Evolutionary conservation across 2,329 filamentous ascomycete genomes (phyloP).

Genomic region (Aciculosporium take): DNA sequence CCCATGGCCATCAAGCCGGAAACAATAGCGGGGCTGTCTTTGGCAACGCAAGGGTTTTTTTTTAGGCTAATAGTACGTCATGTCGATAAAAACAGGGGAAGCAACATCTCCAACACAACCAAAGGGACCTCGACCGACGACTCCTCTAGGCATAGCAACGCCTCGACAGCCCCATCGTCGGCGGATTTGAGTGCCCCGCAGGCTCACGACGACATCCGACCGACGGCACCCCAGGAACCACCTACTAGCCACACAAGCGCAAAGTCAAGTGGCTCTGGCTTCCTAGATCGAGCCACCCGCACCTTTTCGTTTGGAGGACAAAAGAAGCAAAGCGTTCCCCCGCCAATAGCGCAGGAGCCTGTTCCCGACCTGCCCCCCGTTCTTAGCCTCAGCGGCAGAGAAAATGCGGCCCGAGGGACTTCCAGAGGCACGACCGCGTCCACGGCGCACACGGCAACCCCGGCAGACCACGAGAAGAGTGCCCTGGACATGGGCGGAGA

Average conservation of each 20-base stretch:
- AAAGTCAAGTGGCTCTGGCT: constrained; percentile 35
- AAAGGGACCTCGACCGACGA: constrained; percentile 45
- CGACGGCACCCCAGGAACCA: constrained; percentile 20
- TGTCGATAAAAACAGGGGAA: constrained; percentile 33
- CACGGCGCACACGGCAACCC: constrained; percentile 38
- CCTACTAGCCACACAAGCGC: constrained; percentile 26
- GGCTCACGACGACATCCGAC: constrained; percentile 16
- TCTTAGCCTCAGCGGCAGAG: constrained; percentile 19
- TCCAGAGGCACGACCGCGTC: constrained; percentile 39
- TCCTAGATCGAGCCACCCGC: constrained; percentile 40
- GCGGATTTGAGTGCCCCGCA: constrained; percentile 23
- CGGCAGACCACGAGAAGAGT: constrained; percentile 29
- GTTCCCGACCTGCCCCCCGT: constrained; percentile 25
- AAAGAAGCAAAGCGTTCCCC: constrained; percentile 30
- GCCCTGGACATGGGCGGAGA: constrained; percentile 42
- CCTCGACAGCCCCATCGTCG: constrained; percentile 46
- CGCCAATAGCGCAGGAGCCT: constrained; percentile 16
- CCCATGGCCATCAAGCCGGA: constrained; percentile 7
- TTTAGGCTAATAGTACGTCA: constrained; percentile 23
- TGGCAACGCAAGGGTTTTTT: background rate
- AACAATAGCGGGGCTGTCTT: background rate
- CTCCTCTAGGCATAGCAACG: constrained; percentile 47
- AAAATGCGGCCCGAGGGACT: constrained; percentile 18
- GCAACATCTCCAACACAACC: constrained; percentile 46
- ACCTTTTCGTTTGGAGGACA: constrained; percentile 46